Evolutionary conservation across 164 flowering plant species (phyloP).

Genomic region (Amborella trichopoda): DNA sequence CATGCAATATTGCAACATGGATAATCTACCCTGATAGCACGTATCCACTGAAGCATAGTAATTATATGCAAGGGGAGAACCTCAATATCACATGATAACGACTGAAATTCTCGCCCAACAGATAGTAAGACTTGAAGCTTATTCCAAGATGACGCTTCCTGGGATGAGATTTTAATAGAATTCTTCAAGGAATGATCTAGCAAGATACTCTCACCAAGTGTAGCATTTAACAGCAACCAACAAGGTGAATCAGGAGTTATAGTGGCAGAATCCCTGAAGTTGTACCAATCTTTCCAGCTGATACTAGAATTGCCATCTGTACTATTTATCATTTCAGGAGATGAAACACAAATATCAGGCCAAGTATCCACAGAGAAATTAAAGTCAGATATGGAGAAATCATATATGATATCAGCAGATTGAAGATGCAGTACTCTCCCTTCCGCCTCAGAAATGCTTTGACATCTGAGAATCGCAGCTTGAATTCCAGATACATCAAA

Average conservation of each 20-base stretch:
- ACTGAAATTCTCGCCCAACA: constrained; percentile 32
- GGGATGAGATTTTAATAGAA: constrained; percentile 6
- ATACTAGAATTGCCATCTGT: constrained; percentile 14
- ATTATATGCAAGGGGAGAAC: too few relatives aligned
- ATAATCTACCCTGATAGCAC: too few relatives aligned
- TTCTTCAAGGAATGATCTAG: constrained; percentile 28
- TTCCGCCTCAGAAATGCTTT: constrained; percentile 16
- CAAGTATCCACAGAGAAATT: constrained; percentile 21
- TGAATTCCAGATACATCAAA: constrained; percentile 24
- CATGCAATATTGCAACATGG: too few relatives aligned
- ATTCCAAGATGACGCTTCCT: constrained; percentile 22
- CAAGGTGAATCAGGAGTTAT: too few relatives aligned
- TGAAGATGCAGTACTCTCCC: constrained; percentile 14
- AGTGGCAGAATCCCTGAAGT: too few relatives aligned
- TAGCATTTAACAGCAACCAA: constrained; percentile 26
- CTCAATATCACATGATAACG: constrained; percentile 47
- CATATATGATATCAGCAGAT: constrained; percentile 38
- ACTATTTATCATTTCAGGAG: constrained; percentile 11
- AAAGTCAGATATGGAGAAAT: constrained; percentile 37
- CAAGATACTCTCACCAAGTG: constrained; percentile 30
- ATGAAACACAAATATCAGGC: constrained; percentile 10
- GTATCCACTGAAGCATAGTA: too few relatives aligned
- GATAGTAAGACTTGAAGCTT: constrained; percentile 39
- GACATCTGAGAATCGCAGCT: constrained; percentile 28
- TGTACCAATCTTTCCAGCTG: constrained; percentile 6